phyloP scores from a whole-genome alignment of 176 grass and related monocot genomes.

The Carex kokanica region DNA sequence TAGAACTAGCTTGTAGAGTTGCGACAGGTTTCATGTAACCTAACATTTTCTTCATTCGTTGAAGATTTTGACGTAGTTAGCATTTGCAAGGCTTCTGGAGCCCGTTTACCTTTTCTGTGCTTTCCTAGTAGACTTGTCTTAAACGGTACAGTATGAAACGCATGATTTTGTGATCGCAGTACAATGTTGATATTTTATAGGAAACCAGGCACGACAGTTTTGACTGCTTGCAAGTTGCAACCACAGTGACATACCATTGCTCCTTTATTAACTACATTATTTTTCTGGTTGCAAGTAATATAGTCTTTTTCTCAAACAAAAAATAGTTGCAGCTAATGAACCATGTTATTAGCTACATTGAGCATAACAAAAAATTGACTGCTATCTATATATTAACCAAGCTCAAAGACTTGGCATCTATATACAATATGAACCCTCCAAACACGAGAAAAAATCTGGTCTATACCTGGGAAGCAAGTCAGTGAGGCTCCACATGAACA shows the following conservation, averaged over 20 bases:
- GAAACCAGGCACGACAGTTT: background rate
- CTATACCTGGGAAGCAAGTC: background rate
- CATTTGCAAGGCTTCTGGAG: background rate
- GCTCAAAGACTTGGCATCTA: background rate
- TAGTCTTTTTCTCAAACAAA: background rate
- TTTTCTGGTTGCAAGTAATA: background rate
- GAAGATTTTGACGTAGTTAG: conserved; percentile 15
- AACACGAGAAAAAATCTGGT: background rate
- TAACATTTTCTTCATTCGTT: conserved; percentile 19
- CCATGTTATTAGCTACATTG: background rate
- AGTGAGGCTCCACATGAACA: background rate
- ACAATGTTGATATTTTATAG: background rate
- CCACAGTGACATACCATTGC: background rate
- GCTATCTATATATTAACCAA: background rate
- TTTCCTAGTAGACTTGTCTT: background rate
- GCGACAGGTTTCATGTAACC: background rate
- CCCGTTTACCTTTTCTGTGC: background rate
- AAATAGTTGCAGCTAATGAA: background rate
- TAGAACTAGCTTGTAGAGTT: conserved; percentile 27
- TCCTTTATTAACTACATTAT: background rate
- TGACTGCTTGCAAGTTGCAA: background rate
- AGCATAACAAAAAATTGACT: background rate
- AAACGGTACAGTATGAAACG: background rate
- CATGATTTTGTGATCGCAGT: background rate
- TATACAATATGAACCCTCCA: background rate